phyloP scores from a whole-genome alignment of 148 eudicot species.

The Amaranthus hypochondriacus region DNA sequence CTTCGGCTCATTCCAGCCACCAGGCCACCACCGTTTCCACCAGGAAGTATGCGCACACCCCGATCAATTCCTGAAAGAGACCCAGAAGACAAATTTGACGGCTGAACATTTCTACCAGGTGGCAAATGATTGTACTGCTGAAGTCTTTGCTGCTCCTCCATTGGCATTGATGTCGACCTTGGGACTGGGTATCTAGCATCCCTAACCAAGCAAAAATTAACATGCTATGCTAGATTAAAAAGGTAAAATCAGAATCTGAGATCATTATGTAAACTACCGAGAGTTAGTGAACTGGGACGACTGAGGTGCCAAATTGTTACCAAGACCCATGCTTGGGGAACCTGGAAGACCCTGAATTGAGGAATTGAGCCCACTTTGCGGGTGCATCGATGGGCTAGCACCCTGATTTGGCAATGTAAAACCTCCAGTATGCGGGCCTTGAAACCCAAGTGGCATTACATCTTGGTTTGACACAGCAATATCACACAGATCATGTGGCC shows the following conservation, averaged over 20 bases:
- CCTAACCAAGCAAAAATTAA: slow-evolving; percentile 27
- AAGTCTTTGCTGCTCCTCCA: slow-evolving; percentile 74
- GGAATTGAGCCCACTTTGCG: slow-evolving; percentile 26
- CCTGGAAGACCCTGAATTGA: slow-evolving; percentile 31
- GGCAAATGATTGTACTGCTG: slow-evolving; percentile 59
- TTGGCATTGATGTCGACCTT: slow-evolving; percentile 57
- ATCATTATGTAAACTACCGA: slow-evolving; percentile 40
- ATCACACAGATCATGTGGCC: slow-evolving; percentile 93
- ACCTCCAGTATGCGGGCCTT: slow-evolving; percentile 36
- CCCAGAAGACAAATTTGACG: slow-evolving; percentile 50
- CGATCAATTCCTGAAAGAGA: slow-evolving; percentile 60
- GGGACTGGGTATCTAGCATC: slow-evolving; percentile 61
- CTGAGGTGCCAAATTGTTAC: slow-evolving; percentile 32
- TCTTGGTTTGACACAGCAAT: slow-evolving; percentile 57
- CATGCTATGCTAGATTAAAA: slow-evolving; percentile 10
- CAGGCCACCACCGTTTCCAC: slow-evolving; percentile 56
- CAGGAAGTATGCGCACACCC: slow-evolving; percentile 54
- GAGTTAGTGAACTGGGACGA: slow-evolving; percentile 39
- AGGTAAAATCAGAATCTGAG: neutral
- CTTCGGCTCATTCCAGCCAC: slow-evolving; percentile 52
- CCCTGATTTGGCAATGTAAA: slow-evolving; percentile 30
- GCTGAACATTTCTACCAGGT: slow-evolving; percentile 60
- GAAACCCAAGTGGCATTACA: slow-evolving; percentile 49
- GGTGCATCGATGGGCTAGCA: slow-evolving; percentile 25
- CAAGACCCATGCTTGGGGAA: slow-evolving; percentile 32